phyloP scores from a whole-genome alignment of 257 asterid genomes.

The Voacanga thouarsii region DNA sequence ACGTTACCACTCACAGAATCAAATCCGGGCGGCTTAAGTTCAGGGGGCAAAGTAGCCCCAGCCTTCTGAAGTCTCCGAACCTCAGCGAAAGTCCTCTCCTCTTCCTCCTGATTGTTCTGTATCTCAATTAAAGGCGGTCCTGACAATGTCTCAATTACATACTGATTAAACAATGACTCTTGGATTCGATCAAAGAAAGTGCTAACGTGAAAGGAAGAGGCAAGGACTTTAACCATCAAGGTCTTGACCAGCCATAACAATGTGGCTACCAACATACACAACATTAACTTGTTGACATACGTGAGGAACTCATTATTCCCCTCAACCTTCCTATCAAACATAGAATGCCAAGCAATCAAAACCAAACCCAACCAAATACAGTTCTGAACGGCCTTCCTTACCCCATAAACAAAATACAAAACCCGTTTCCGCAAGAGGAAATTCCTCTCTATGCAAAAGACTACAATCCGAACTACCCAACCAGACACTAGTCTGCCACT shows the following conservation, averaged over 20 bases:
- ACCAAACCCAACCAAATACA: slow-evolving; percentile 90
- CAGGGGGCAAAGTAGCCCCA: slow-evolving; percentile 76
- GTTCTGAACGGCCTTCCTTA: slow-evolving; percentile 75
- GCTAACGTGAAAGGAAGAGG: slow-evolving; percentile 96
- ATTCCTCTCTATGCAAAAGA: slow-evolving; percentile 67
- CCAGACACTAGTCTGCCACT: slow-evolving; percentile 88
- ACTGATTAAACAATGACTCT: slow-evolving; percentile 76
- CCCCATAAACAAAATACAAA: slow-evolving; percentile 78
- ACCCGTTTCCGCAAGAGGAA: slow-evolving; percentile 74
- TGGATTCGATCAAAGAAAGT: slow-evolving; percentile 90
- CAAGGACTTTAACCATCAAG: slow-evolving; percentile 83
- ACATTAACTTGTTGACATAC: slow-evolving; percentile 61
- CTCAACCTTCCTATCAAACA: slow-evolving; percentile 61
- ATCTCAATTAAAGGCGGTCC: slow-evolving; percentile 72
- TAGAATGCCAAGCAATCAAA: slow-evolving; percentile 69
- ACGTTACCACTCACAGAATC: slow-evolving; percentile 30
- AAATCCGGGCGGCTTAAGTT: slow-evolving; percentile 38
- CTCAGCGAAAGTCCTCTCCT: slow-evolving; percentile 64
- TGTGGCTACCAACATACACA: slow-evolving; percentile 71
- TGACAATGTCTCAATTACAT: slow-evolving; percentile 72
- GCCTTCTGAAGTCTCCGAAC: slow-evolving; percentile 65
- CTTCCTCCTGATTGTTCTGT: slow-evolving; percentile 54
- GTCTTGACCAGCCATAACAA: slow-evolving; percentile 81
- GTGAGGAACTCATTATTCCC: slow-evolving; percentile 44
- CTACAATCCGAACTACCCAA: slow-evolving; percentile 68